Conservation (phyloP, 345 rosid genomes). For the Laguncularia racemosa region DNA sequence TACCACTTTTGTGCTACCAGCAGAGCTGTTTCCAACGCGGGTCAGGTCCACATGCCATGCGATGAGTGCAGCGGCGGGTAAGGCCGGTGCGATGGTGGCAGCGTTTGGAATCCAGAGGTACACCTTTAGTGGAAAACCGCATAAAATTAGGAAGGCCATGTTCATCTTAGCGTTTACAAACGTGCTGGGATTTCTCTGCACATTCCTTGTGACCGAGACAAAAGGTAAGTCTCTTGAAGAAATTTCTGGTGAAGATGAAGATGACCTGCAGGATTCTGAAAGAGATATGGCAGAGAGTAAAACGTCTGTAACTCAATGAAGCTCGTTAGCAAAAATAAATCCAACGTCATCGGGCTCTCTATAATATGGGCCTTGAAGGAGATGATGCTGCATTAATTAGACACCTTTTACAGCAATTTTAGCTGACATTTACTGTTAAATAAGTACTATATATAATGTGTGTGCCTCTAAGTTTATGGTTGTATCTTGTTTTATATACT, state of each 20-base stretch:
- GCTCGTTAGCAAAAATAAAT: too few species aligned
- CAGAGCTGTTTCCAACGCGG: conserved; percentile 43
- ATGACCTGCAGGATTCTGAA: not conserved
- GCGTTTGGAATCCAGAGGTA: conserved; percentile 37
- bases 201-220: conserved; percentile 37
- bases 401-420: too few species aligned
- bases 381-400: too few species aligned
- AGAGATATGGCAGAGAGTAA: too few species aligned
- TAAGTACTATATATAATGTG: too few species aligned
- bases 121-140: conserved; percentile 2
- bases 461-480: too few species aligned
- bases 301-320: too few species aligned
- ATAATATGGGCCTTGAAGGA: too few species aligned
- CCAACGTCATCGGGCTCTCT: too few species aligned
- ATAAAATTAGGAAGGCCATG: conserved; percentile 18
- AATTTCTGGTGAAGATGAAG: conserved; percentile 45
- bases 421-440: too few species aligned
- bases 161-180: conserved; percentile 35
- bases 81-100: conserved; percentile 40
- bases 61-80: conserved; percentile 41
- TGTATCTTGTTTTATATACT: too few species aligned
- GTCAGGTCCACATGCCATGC: conserved; percentile 49
- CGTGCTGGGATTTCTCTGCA: conserved; percentile 38
- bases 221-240: conserved; percentile 41
- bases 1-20: conserved; percentile 45